Evolutionary conservation across 2,329 filamentous ascomycete genomes (phyloP).

Genomic region (Fusarium pseudocircinatum): DNA sequence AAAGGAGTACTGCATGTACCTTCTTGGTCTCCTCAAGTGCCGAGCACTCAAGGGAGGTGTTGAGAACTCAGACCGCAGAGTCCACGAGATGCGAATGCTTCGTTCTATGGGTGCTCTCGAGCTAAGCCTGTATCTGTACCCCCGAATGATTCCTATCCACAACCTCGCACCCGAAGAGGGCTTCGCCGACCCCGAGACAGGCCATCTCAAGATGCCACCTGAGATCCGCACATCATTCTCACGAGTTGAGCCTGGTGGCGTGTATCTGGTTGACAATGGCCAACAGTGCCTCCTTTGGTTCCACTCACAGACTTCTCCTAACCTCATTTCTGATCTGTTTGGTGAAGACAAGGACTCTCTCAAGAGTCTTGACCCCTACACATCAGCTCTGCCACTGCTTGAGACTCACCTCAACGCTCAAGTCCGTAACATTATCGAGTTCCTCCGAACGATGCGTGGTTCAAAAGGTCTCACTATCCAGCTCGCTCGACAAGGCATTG

Average conservation of each 20-base stretch:
- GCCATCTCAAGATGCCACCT: conserved; percentile 85
- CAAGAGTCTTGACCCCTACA: conserved; percentile 82
- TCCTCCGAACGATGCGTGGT: conserved; percentile 80
- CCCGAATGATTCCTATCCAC: conserved; percentile 90
- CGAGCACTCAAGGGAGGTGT: conserved; percentile 93
- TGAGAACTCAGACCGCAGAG: conserved; percentile 88
- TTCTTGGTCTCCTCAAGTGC: conserved; percentile 87
- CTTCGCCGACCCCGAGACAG: conserved; percentile 87
- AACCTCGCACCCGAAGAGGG: conserved; percentile 88
- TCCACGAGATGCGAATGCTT: conserved; percentile 91
- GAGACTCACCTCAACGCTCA: conserved; percentile 95
- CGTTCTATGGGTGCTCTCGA: conserved; percentile 88
- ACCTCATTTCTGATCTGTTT: conserved; percentile 89
- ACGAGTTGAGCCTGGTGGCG: conserved; percentile 90
- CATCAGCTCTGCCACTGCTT: conserved; percentile 81
- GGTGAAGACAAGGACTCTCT: conserved; percentile 76
- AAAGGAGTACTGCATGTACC: conserved; percentile 97
- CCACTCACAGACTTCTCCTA: conserved; percentile 90
- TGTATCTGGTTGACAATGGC: conserved; percentile 94
- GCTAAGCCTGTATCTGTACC: conserved; percentile 92
- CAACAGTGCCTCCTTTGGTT: conserved; percentile 93
- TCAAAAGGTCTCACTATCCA: conserved; percentile 91
- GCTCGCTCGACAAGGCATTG: conserved; percentile 88
- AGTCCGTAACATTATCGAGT: conserved; percentile 91
- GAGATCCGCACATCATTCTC: conserved; percentile 84